phyloP scores from a whole-genome alignment of 306 rosid genomes.

The Fragaria vesca region DNA sequence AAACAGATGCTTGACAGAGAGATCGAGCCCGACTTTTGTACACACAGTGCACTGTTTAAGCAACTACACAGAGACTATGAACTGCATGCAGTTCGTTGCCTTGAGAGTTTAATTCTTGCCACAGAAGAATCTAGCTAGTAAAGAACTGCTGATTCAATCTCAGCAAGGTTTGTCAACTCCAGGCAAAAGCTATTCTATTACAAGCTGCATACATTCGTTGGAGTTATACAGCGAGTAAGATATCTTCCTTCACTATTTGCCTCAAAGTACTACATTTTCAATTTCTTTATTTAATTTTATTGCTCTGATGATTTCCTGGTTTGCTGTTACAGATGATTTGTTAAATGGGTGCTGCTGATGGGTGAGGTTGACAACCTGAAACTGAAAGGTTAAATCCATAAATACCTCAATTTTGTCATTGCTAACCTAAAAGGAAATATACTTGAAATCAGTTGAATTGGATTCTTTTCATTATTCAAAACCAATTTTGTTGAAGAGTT shows the following conservation, averaged over 20 bases:
- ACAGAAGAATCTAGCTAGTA: slow-evolving; percentile 33
- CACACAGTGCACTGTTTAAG: slow-evolving; percentile 63
- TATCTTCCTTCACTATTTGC: slow-evolving; percentile 12
- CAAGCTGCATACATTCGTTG: slow-evolving; percentile 17
- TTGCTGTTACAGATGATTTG: slow-evolving; percentile 19
- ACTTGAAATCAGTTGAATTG: slow-evolving; percentile 31
- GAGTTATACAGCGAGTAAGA: slow-evolving; percentile 24
- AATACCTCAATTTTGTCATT: slow-evolving; percentile 24
- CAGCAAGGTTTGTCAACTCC: slow-evolving; percentile 26
- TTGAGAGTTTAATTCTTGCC: slow-evolving; percentile 45
- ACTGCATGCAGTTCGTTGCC: slow-evolving; percentile 38
- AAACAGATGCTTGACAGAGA: slow-evolving; percentile 67
- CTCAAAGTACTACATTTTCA: background rate
- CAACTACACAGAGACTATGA: slow-evolving; percentile 50
- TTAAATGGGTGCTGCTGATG: slow-evolving; percentile 42
- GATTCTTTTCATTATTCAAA: slow-evolving; percentile 21
- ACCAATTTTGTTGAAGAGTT: slow-evolving; percentile 29
- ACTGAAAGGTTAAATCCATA: slow-evolving; percentile 24
- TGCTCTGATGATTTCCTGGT: slow-evolving; percentile 30
- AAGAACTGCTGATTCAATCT: slow-evolving; percentile 32
- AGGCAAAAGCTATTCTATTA: slow-evolving; percentile 13
- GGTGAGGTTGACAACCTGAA: slow-evolving; percentile 31
- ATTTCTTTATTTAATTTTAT: slow-evolving; percentile 10
- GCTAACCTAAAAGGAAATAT: slow-evolving; percentile 31
- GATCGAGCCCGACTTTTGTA: slow-evolving; percentile 70